Evolutionary conservation across 352 stramenopile species (phyloP).

Genomic region (Phytophthora sp.): DNA sequence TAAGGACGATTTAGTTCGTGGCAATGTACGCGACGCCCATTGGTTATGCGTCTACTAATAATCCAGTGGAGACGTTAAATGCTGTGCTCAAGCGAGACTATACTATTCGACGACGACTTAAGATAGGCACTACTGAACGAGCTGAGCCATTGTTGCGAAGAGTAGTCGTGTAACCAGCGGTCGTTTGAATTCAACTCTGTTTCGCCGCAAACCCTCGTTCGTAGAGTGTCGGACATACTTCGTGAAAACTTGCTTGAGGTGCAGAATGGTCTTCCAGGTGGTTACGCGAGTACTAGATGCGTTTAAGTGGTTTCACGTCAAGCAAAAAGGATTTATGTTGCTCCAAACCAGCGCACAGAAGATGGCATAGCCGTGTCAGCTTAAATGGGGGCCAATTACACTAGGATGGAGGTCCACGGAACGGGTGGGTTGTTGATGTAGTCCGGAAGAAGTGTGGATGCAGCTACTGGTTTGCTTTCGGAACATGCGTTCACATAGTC

Average conservation of each 20-base stretch:
- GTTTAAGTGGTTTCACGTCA: not conserved
- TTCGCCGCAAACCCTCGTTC: not conserved
- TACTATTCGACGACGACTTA: slow-evolving; percentile 1
- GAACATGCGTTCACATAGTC: not conserved
- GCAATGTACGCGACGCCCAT: slow-evolving; percentile 16
- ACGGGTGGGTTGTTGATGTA: not conserved
- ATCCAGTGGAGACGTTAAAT: slow-evolving; percentile 27
- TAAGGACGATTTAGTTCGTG: slow-evolving; percentile 3
- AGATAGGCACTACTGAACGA: slow-evolving; percentile 10
- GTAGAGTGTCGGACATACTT: not conserved
- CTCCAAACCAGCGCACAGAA: not conserved
- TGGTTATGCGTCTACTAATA: slow-evolving; percentile 25
- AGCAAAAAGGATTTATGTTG: not conserved
- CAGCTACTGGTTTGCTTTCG: not conserved
- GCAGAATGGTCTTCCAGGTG: not conserved
- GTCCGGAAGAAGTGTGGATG: not conserved
- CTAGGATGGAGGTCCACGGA: not conserved
- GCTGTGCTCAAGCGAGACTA: slow-evolving; percentile 23
- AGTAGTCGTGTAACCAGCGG: not conserved
- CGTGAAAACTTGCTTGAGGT: not conserved
- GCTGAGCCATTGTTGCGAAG: not conserved
- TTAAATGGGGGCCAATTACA: not conserved
- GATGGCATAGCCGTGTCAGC: not conserved
- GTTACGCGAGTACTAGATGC: not conserved
- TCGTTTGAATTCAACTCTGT: not conserved